Evolutionary conservation across 2,329 filamentous ascomycete genomes (phyloP), one percentile per base, ranked within the genome.

Genomic region (Apiospora arundinis): DNA sequence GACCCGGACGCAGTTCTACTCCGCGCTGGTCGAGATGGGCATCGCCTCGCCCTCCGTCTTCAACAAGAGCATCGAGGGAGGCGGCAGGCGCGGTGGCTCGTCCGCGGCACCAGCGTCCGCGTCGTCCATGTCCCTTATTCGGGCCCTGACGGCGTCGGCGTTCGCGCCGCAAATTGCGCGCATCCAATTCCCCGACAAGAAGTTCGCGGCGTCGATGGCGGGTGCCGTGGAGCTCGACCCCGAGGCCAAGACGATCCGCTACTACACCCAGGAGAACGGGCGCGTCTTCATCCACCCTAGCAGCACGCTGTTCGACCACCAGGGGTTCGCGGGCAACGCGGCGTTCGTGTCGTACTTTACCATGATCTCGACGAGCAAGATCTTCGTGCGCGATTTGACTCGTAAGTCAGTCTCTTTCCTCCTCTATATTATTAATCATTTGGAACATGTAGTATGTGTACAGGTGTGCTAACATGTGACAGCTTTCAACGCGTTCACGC

Each of bases 141-240:
- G 92, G 28, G 92, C 92, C 1, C 83, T 95, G 32, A 88, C 93
- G 37, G 92, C 92, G 4, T 92, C 91, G 4, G 91, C 92, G 3
- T 94, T 94, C 80, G 89, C 90, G 42, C 96, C 96, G 0, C 95
- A 98, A 82, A 91, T 98, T 74, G 95, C 95, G 18, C 91, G 95
- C 69, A 97, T 99, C 79, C 92, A 95, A 74, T 94, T 98, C 76
- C 96, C 96, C 0, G 94, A 97, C 83, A 97, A 97, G 85, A 98
- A 98, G 81, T 99, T 97, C 81, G 93, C 93, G 16, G 91, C 92
- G 46, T 94, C 93, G 2, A 90, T 97, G 74, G 93, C 94, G 0
- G 96, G 96, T 9, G 94, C 96, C 0, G 93, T 98, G 1, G 95
- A 96, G 80, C 87, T 98, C 8, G 96, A 99, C 79, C 95, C 95